These are phyloP conservation scores for Senecio squalidus DNA, from an alignment of 140 eudicot species.

Conservation along the genomic window DNA sequence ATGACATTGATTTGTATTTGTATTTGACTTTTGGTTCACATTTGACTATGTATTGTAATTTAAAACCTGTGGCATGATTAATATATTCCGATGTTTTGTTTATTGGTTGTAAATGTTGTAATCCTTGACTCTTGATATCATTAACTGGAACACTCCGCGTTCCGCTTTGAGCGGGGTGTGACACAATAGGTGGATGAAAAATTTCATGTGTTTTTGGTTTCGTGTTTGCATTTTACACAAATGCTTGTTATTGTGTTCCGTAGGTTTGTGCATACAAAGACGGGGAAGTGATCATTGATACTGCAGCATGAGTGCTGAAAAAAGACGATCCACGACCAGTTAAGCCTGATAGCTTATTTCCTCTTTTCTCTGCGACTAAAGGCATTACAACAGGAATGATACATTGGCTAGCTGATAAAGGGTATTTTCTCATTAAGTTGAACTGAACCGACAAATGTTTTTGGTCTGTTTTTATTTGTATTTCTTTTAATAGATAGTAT, in stretches of 20 bases:
- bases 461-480: not conserved
- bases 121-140: too few species aligned
- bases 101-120: too few species aligned
- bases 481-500: not conserved
- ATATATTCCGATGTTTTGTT: too few species aligned
- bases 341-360: constrained; percentile 72
- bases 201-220: not conserved
- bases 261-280: constrained; percentile 90
- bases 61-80: too few species aligned
- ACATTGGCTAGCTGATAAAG: constrained; percentile 78
- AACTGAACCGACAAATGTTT: too few species aligned
- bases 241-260: not conserved
- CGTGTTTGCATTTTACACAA: not conserved
- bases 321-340: constrained; percentile 83
- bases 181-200: too few species aligned
- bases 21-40: too few species aligned
- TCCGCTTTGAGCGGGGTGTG: too few species aligned
- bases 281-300: constrained; percentile 76
- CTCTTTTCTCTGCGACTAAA: constrained; percentile 28
- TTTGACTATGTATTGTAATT: too few species aligned
- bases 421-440: constrained; percentile 35
- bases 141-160: too few species aligned
- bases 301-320: constrained; percentile 79
- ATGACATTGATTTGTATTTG: too few species aligned
- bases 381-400: constrained; percentile 66